Base-by-base conservation (phyloP, 768 basidiomycete species). In the Rhizopogon salebrosus region DNA sequence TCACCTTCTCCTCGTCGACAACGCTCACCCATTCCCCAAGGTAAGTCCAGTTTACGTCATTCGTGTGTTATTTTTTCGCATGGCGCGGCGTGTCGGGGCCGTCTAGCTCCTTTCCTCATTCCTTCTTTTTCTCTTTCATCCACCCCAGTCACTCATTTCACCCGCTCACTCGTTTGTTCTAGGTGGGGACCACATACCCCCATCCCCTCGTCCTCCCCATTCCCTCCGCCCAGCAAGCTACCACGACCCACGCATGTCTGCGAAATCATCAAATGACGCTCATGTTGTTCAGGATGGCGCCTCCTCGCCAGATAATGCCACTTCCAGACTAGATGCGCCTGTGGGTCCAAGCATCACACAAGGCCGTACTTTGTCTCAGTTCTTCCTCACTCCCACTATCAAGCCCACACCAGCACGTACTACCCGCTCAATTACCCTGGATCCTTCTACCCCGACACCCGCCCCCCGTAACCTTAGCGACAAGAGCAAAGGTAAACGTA, bases 401-500 rank as follows among this genome's bases (percentile, higher is more conserved):
- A 57, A 41, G 20, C 41, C 50, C 39, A 39, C 63, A 52, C 57
- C 57, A 29, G 61, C 61, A 41, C 61, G 48, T 31, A 38, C 61
- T 48, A 53, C 36, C 50, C 29, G 52, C 54, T 52, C 57, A 13
- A 31, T 57, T 23, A 57, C 60, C 24, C 27, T 54, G 23, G 59
- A 55, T n/a, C 66, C 70, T n/a, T 60, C 64, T 38, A 71, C 68
- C 49, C 69, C 62, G 37, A 64, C 69, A 41, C 63, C 72, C 52
- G 64, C 60, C 54, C 48, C 64, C 51, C 67, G 70, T 55, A 59
- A 59, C 38, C 54, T 59, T 3, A 66, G 70, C 49, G 67, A 74
- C 53, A 68, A 64, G 54, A 62, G 67, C 31, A 80, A 74, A 59
- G 84, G 84, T 6, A 89, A 89, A 65, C 74, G 87, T 55, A 89